These are phyloP conservation scores for Juncus inflexus DNA, from an alignment of 176 grass and related monocot genomes.

Conservation along the genomic window DNA sequence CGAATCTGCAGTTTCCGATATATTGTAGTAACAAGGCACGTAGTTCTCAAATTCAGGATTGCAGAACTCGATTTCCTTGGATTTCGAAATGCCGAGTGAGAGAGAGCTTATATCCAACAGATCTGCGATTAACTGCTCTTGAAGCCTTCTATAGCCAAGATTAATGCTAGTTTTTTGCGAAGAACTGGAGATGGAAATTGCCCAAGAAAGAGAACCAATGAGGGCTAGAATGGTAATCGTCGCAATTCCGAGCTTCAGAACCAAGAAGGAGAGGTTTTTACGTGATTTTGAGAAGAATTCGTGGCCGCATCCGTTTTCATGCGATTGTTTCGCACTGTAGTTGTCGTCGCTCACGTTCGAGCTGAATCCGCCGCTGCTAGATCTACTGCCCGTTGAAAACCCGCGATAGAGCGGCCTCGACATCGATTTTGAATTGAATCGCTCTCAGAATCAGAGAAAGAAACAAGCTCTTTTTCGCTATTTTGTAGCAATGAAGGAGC, in stretches of 20 bases:
- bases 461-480: constrained; percentile 1
- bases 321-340: constrained; percentile 51
- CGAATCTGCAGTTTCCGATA: constrained; percentile 65
- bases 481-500: constrained; percentile 8
- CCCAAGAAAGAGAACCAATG: constrained; percentile 59
- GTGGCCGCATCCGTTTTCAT: constrained; percentile 56
- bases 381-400: constrained; percentile 43
- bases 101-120: constrained; percentile 74
- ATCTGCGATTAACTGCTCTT: constrained; percentile 82
- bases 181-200: constrained; percentile 54
- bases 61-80: constrained; percentile 69
- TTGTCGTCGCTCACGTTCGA: constrained; percentile 11
- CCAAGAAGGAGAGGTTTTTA: constrained; percentile 34
- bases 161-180: constrained; percentile 30
- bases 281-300: constrained; percentile 30
- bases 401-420: constrained; percentile 83
- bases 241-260: constrained; percentile 51
- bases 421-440: constrained; percentile 28
- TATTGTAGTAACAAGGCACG: constrained; percentile 94
- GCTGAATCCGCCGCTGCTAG: constrained; percentile 15
- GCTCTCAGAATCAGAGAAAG: background rate
- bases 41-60: constrained; percentile 57
- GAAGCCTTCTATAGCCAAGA: constrained; percentile 58
- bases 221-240: constrained; percentile 38
- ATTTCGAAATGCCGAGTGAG: constrained; percentile 55